These are phyloP conservation scores for Fusarium torulosum DNA, from an alignment of 2,329 filamentous ascomycete genomes.

Conservation along the genomic window DNA sequence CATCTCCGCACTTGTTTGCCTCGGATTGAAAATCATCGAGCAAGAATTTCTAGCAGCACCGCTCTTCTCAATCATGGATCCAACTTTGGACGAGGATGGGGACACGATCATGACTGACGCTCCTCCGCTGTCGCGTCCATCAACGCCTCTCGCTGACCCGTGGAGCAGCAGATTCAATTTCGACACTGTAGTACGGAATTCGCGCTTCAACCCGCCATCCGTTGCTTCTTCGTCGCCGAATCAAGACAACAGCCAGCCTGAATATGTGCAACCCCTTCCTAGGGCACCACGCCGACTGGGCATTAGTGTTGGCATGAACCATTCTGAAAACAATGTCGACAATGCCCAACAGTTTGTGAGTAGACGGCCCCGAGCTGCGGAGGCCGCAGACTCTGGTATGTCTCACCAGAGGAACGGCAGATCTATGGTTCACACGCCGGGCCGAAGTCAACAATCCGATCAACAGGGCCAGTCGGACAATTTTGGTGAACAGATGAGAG, in stretches of 20 bases:
- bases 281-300: not conserved
- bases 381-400: not conserved
- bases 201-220: not conserved
- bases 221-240: too few relatives aligned
- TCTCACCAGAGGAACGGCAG: not conserved
- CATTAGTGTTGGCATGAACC: not conserved
- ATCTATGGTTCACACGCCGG: not conserved
- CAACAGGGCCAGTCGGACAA: too few relatives aligned
- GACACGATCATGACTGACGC: not conserved
- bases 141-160: too few relatives aligned
- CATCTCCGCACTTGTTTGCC: too few relatives aligned
- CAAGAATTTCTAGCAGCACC: not conserved
- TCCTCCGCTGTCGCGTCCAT: not conserved
- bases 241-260: too few relatives aligned
- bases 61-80: not conserved
- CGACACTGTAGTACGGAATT: not conserved
- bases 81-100: not conserved
- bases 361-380: not conserved
- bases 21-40: not conserved
- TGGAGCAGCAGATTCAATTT: not conserved
- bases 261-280: not conserved
- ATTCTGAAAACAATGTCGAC: not conserved
- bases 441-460: not conserved
- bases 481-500: too few relatives aligned
- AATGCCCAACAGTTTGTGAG: not conserved